phyloP scores from a whole-genome alignment of 2,329 filamentous ascomycete species.

The Ceratocystiopsis sp. region DNA sequence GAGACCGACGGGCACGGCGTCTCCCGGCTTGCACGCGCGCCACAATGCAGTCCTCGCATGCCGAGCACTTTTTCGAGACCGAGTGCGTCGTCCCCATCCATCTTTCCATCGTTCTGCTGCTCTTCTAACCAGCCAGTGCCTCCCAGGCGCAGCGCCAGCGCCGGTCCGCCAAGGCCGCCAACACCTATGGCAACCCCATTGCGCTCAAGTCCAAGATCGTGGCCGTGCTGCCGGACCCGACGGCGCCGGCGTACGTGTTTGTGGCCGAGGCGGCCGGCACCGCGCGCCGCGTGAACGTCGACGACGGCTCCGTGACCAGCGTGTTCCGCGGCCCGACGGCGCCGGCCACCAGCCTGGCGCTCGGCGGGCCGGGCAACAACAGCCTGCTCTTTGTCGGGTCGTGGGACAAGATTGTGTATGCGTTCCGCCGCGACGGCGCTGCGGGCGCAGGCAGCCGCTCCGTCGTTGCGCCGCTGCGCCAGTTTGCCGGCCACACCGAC shows the following conservation, averaged over 20 bases:
- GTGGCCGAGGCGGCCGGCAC: constrained; percentile 78
- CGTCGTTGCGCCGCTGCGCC: constrained; percentile 26
- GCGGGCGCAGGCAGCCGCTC: constrained; percentile 25
- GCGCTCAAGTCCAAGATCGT: constrained; percentile 73
- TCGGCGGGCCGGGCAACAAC: constrained; percentile 37
- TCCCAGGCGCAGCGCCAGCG: constrained; percentile 32
- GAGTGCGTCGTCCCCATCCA: constrained; percentile 37
- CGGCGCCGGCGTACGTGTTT: constrained; percentile 43
- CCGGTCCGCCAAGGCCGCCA: constrained; percentile 53
- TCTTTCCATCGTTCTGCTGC: background rate
- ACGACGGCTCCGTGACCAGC: constrained; percentile 20
- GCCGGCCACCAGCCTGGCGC: constrained; percentile 61
- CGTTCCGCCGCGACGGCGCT: constrained; percentile 47
- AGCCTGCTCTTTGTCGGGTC: constrained; percentile 65
- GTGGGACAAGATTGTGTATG: constrained; percentile 90
- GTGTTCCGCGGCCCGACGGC: constrained; percentile 59
- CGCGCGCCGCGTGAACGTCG: constrained; percentile 54
- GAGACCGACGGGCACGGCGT: too few species aligned
- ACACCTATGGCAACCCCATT: constrained; percentile 70
- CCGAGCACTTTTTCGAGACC: constrained; percentile 82
- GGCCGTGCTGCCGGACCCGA: constrained; percentile 51
- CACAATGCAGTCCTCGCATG: constrained; percentile 50
- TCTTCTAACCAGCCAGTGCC: constrained; percentile 24
- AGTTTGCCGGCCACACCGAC: constrained; percentile 55
- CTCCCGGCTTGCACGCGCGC: background rate